Conservation (phyloP, 75 land plant genomes). For the Larix kaempferi region DNA sequence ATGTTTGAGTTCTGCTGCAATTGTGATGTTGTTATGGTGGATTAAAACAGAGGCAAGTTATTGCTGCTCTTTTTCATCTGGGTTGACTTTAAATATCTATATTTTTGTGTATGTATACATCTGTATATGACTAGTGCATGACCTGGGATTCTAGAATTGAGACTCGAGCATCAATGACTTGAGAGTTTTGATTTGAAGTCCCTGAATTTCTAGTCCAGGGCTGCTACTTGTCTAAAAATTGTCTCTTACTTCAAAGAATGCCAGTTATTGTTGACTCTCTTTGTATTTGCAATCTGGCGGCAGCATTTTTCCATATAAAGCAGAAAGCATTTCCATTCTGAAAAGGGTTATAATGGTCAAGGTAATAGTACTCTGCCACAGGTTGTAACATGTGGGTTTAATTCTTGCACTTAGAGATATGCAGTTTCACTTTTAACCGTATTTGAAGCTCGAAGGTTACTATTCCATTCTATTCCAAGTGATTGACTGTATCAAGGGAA, state of each 20-base stretch:
- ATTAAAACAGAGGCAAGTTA: background rate
- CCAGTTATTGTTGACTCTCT: background rate
- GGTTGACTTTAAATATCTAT: too few species aligned
- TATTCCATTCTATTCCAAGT: too few species aligned
- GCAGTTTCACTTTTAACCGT: too few species aligned
- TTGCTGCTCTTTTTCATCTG: background rate
- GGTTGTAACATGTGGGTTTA: too few species aligned
- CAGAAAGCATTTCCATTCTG: background rate
- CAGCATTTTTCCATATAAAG: background rate
- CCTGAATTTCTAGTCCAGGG: background rate
- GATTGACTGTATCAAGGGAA: too few species aligned
- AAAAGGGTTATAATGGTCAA: background rate
- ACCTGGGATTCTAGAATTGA: background rate
- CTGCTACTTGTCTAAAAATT: background rate
- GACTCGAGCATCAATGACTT: background rate
- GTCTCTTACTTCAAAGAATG: background rate
- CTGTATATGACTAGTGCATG: background rate
- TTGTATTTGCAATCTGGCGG: too few species aligned
- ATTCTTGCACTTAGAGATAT: too few species aligned
- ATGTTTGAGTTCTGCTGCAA: background rate
- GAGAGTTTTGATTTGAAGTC: background rate
- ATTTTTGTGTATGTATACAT: background rate
- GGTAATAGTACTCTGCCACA: background rate
- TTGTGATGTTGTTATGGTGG: background rate
- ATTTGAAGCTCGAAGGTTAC: too few species aligned